phyloP scores from a whole-genome alignment of 2,329 filamentous ascomycete genomes.

The Sodiomyces alkalinus region DNA sequence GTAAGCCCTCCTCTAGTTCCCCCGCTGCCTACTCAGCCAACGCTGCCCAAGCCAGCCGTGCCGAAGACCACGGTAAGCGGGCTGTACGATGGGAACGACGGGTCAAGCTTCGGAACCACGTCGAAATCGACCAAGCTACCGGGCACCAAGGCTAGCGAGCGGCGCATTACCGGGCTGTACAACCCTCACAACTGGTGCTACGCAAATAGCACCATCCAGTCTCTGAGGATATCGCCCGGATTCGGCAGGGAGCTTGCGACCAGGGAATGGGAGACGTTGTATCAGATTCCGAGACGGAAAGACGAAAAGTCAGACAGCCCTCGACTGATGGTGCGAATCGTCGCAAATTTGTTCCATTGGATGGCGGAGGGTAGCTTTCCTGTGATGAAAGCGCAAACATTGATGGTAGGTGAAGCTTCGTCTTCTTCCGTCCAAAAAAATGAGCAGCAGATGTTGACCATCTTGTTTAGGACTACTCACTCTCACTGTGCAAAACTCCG shows the following conservation, averaged over 20 bases:
- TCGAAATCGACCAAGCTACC: too few species aligned
- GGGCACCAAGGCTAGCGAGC: conserved; percentile 23
- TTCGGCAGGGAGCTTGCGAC: conserved; percentile 51
- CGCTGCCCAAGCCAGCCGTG: conserved; percentile 16
- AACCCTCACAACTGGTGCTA: conserved; percentile 82
- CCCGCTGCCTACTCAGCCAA: not conserved
- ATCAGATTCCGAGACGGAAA: conserved; percentile 53
- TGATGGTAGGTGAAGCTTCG: conserved; percentile 32
- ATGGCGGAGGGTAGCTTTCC: conserved; percentile 34
- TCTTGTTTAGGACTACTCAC: conserved; percentile 37
- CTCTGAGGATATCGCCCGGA: conserved; percentile 56
- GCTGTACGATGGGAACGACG: conserved; percentile 7
- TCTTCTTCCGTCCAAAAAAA: too few species aligned
- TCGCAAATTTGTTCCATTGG: conserved; percentile 44
- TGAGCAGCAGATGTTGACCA: too few species aligned
- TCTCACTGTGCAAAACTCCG: conserved; percentile 5
- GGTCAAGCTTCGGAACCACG: conserved; percentile 21
- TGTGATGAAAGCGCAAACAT: conserved; percentile 35
- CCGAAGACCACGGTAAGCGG: conserved; percentile 3
- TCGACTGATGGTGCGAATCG: conserved; percentile 43
- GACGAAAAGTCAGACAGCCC: conserved; percentile 37
- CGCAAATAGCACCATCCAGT: conserved; percentile 82
- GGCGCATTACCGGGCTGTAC: conserved; percentile 53
- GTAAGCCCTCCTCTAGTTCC: too few species aligned
- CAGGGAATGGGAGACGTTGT: conserved; percentile 41